A percentile compares a stretch with the other conserved stretches of the same genome.
These are phyloP conservation scores for Poa annua DNA, from an alignment of 176 grass and related monocot species.

Conservation along the genomic window DNA sequence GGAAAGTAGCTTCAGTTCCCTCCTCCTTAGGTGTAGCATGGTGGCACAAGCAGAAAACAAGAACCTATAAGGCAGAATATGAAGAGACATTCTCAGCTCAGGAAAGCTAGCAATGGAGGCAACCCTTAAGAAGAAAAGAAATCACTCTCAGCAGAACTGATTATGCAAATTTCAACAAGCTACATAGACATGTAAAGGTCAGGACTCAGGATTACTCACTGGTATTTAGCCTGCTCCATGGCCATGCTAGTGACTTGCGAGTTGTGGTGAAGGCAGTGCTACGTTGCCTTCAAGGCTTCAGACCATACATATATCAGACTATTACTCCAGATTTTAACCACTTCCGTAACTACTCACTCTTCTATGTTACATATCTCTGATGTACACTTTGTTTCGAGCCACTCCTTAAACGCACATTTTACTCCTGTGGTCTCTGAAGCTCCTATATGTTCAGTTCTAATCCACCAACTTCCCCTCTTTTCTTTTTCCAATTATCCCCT, in stretches of 20 bases:
- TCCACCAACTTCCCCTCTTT: constrained; percentile 26
- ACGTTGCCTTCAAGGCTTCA: constrained; percentile 42
- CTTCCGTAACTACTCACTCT: constrained; percentile 30
- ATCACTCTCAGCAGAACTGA: constrained; percentile 31
- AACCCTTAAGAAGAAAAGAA: neutral
- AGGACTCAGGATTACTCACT: constrained; percentile 36
- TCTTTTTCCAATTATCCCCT: constrained; percentile 24
- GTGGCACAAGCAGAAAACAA: constrained; percentile 26
- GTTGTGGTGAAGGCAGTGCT: constrained; percentile 35
- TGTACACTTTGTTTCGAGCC: neutral
- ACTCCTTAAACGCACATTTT: neutral
- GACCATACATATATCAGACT: constrained; percentile 16
- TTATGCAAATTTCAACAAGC: constrained; percentile 19
- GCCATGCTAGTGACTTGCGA: constrained; percentile 23
- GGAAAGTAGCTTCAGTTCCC: constrained; percentile 39
- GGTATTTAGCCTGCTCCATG: constrained; percentile 39
- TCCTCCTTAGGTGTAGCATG: constrained; percentile 15
- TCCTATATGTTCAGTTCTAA: constrained; percentile 23
- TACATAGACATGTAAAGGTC: constrained; percentile 11
- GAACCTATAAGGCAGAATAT: constrained; percentile 37
- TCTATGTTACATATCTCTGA: constrained; percentile 13
- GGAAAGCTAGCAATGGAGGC: constrained; percentile 27
- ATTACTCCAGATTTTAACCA: constrained; percentile 23
- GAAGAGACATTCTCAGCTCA: constrained; percentile 48
- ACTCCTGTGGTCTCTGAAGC: constrained; percentile 13